Conservation (phyloP, 441 rosid species). For the Croton laevigatus region DNA sequence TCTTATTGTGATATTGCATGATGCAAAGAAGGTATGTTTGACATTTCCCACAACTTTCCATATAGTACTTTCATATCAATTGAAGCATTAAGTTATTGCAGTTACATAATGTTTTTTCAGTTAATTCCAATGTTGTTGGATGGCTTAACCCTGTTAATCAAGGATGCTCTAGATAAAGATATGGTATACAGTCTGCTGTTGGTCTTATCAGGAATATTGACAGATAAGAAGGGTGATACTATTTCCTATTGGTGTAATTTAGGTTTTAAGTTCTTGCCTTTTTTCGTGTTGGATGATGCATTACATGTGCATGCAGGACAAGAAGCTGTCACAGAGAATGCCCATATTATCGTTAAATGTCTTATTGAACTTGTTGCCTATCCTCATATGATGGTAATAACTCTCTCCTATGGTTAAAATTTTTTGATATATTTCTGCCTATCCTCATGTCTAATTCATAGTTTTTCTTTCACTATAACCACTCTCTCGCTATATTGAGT, state of each 20-base stretch:
- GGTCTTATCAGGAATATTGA: constrained; percentile 74
- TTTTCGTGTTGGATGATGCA: background rate
- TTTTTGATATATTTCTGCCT: background rate
- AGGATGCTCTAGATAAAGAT: constrained; percentile 54
- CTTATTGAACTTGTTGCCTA: constrained; percentile 47
- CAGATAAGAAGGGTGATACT: constrained; percentile 56
- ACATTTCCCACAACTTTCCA: constrained; percentile 9
- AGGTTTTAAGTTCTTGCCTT: background rate
- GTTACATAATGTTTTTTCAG: constrained; percentile 33
- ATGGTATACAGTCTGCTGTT: constrained; percentile 61
- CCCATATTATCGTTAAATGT: constrained; percentile 52
- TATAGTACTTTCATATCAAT: constrained; percentile 13
- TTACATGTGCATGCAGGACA: constrained; percentile 47
- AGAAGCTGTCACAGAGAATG: constrained; percentile 58
- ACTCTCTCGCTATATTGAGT: background rate
- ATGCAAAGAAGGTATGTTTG: constrained; percentile 63
- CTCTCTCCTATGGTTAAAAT: background rate
- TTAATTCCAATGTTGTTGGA: constrained; percentile 64
- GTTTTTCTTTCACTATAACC: background rate
- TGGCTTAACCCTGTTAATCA: constrained; percentile 49
- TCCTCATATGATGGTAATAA: constrained; percentile 65
- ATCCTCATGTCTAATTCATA: background rate
- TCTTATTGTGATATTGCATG: constrained; percentile 52
- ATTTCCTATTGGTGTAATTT: background rate
- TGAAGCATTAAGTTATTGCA: constrained; percentile 18